Evolutionary conservation across 2,329 filamentous ascomycete genomes (phyloP).

Genomic region (Exophiala phaeomuriformis): DNA sequence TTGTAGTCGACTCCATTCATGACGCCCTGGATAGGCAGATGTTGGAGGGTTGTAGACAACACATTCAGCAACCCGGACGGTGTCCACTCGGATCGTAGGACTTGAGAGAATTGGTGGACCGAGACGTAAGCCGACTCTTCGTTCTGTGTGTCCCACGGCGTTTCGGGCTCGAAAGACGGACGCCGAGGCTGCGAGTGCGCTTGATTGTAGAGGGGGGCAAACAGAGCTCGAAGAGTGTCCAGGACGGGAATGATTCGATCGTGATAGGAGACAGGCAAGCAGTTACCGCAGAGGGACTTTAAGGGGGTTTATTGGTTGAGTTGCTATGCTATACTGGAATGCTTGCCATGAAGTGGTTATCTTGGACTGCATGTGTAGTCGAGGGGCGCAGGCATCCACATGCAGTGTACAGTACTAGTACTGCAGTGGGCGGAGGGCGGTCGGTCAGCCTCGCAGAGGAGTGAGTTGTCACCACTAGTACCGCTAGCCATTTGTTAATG

Average conservation of each 20-base stretch:
- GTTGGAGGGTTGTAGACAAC: slow-evolving; percentile 19
- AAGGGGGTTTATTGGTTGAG: neutral
- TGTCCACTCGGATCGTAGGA: slow-evolving; percentile 1
- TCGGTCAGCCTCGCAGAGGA: neutral
- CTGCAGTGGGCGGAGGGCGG: too few species aligned
- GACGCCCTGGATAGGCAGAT: slow-evolving; percentile 23
- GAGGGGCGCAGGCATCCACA: slow-evolving; percentile 5
- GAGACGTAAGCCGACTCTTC: neutral
- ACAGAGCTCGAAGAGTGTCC: slow-evolving; percentile 21
- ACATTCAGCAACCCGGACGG: slow-evolving; percentile 18
- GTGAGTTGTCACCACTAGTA: too few species aligned
- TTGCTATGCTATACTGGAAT: neutral
- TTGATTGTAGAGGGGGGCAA: slow-evolving; percentile 12
- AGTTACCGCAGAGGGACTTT: neutral
- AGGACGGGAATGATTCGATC: slow-evolving; percentile 1
- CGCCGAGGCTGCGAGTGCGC: slow-evolving; percentile 3
- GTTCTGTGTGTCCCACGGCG: neutral
- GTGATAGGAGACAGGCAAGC: neutral
- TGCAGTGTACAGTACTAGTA: neutral
- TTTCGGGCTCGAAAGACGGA: slow-evolving; percentile 1
- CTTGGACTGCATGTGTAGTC: slow-evolving; percentile 1
- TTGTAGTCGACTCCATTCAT: slow-evolving; percentile 69
- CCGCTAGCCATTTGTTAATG: too few species aligned
- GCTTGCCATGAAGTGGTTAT: slow-evolving; percentile 1
- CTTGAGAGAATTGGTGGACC: neutral